Evolutionary conservation across 495 filamentous ascomycete genomes (phyloP), one percentile per base, ranked within the genome.

Genomic region (Astrothelium subdiscretum): DNA sequence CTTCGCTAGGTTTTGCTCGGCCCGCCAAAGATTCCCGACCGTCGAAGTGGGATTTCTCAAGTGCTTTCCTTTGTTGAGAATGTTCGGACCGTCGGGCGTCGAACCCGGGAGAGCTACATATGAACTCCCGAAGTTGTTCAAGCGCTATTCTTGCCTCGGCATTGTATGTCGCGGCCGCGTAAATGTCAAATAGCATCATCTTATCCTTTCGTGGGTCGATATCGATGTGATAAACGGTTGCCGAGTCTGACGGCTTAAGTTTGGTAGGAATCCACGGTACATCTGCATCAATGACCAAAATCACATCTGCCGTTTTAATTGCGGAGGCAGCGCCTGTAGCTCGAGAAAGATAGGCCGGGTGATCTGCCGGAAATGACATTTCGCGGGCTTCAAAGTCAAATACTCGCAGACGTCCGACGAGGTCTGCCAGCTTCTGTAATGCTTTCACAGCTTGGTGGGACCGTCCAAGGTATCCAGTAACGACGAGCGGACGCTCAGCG

Each of bases 181-280:
- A 67, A 62, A 76, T 69, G 64, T 74, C 76, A 54, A 73, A 77
- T 4, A 86, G 81, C 0, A 91, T 89, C 78, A 96, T 96, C 71
- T 91, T 84, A 65, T 89, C 83, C 73, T 96, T 96, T 59, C 95
- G 75, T 0, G 91, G 91, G 67, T 95, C 91, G 43, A 90, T 80
- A 68, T 96, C 91, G 58, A 96, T 80, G 66, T 96, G 91, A 71
- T 88, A 87, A 31, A 95, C 79, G 66, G 83, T 85, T 13, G 85
- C 85, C 1, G 75, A 73, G 4, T 73, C 64, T 20, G 76, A 82
- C 65, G 70, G 84, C 58, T 80, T 78, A 72, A 78, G 84, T 57
- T 78, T 76, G 3, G 84, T 85, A 22, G 83, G 84, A 59, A 89
- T 83, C 83, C 85, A 90, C 2, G 87, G 87, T 2, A 89, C 84